Evolutionary conservation across 2,329 filamentous ascomycete genomes (phyloP), one percentile per base, ranked within the genome.

Genomic region (Fusarium sambucinum): DNA sequence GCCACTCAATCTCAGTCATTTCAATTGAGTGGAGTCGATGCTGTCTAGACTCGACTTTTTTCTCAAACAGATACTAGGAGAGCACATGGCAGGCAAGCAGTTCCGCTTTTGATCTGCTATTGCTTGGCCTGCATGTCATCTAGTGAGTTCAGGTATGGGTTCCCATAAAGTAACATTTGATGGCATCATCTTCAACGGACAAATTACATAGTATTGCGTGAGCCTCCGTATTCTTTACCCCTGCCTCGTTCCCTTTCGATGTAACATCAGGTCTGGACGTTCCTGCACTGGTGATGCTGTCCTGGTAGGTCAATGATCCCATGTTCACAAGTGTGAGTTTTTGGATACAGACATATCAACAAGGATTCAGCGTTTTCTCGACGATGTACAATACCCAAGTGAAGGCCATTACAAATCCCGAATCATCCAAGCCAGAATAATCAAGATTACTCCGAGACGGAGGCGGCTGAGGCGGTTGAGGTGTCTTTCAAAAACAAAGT

Each of bases 71-170:
- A 53, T 57, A 29, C 44, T 40, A 23, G 72, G 70, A 58, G 61
- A 63, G 70, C 72, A 74, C 68, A 74, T 74, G 70, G 72, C 68
- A 70, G 70, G 72, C 70, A 70, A 54, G 33, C 32, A 48, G 45
- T 54, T 69, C 60, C 61, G 47, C 30, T 69, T 62, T 56, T 55
- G 60, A 69, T 66, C 65, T 55, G 32, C 46, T 59, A 23, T 19
- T 59, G 38, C 38, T 41, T 23, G 52, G 42, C 30, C 37, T 65
- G 61, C 59, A 53, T 30, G 47, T 53, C 46, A 64, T 59, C 52
- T 40, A 19, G 5, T 25, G 33, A 55, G 41, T 55, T 45, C 46
- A 33, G 30, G 21, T 30, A n/a, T n/a, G 10, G 13, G 17, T 37
- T 21, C 11, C 35, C 35, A 38, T 21, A 8, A 19, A 38, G 12